Base-by-base conservation (phyloP, 768 basidiomycete genomes). In the Mycena venus region DNA sequence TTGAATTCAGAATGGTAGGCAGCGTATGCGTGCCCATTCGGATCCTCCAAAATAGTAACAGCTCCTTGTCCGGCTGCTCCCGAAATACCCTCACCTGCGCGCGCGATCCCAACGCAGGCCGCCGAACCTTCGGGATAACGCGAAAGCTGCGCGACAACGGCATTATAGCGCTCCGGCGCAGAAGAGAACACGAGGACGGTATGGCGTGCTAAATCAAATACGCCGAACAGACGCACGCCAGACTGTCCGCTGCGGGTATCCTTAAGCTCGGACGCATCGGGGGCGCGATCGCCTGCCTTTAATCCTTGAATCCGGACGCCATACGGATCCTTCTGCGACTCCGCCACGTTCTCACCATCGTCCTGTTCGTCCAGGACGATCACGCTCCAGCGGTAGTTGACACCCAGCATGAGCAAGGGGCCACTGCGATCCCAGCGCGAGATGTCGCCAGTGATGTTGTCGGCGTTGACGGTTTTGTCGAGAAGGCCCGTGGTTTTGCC, bases 311-410 rank as follows among this genome's bases (percentile, higher is more conserved):
- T 36, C 2, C 32, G 21, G n/a, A 64, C 70, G 42, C 80, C 79
- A 58, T 83, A 83, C 25, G 80, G 71, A 56, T 82, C 78, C 15
- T 32, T 62, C 59, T 42, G 70, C 23, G 15, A 73, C 75, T 38
- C 78, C 73, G 73, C 77, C 61, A 66, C 70, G 58, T n/a, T n/a
- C 47, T 77, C 27, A 40, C 70, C 32, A n/a, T 77, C 71, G 60
- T 79, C 78, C 21, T 81, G 78, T 29, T 85, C 85, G 63, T 91
- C 90, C 14, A 89, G 31, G 2, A 90, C 82, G 25, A 90, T 83
- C 0, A 86, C 73, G 77, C 90, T 90, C 80, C 86, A 85, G 11
- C 91, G 84, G 76, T 88, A 91, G 79, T 91, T 91, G 53, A 91
- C 83, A 9, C 88, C 89, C 40, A 90, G 85, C 79, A 88, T 87